Percentiles rank a stretch among this genome's conserved stretches.
These are phyloP conservation scores for Ophiostoma montium DNA, from an alignment of 2,329 filamentous ascomycete species.

Conservation along the genomic window DNA sequence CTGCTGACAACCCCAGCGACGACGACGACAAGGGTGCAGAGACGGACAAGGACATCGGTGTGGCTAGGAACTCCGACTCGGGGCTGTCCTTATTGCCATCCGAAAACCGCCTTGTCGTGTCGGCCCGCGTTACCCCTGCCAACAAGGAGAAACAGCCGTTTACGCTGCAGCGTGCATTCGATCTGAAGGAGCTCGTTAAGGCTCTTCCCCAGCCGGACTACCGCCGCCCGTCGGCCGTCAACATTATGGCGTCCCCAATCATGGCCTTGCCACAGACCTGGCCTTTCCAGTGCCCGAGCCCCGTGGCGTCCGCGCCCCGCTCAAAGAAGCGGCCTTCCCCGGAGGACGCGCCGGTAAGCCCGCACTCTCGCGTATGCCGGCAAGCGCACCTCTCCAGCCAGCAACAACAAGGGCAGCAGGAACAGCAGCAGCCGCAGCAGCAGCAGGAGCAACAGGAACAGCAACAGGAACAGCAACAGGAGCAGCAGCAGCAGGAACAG, in stretches of 20 bases:
- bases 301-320: background rate
- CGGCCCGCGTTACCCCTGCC: constrained; percentile 29
- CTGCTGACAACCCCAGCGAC: background rate
- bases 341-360: constrained; percentile 4
- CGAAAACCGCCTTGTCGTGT: constrained; percentile 22
- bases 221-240: constrained; percentile 7
- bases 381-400: constrained; percentile 4
- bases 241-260: constrained; percentile 8
- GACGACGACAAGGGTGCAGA: background rate
- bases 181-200: constrained; percentile 32
- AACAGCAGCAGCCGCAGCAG: too few species aligned
- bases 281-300: background rate
- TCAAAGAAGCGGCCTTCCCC: constrained; percentile 6
- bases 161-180: constrained; percentile 30
- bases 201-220: constrained; percentile 26
- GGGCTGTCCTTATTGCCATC: background rate
- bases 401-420: background rate
- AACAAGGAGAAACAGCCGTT: constrained; percentile 14
- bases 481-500: too few species aligned
- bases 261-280: constrained; percentile 7
- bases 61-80: background rate
- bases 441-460: too few species aligned
- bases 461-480: too few species aligned
- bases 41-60: too few species aligned
- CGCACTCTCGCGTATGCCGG: constrained; percentile 2